These are phyloP conservation scores for Alnus rubra DNA, from an alignment of 306 rosid genomes.

Conservation along the genomic window DNA sequence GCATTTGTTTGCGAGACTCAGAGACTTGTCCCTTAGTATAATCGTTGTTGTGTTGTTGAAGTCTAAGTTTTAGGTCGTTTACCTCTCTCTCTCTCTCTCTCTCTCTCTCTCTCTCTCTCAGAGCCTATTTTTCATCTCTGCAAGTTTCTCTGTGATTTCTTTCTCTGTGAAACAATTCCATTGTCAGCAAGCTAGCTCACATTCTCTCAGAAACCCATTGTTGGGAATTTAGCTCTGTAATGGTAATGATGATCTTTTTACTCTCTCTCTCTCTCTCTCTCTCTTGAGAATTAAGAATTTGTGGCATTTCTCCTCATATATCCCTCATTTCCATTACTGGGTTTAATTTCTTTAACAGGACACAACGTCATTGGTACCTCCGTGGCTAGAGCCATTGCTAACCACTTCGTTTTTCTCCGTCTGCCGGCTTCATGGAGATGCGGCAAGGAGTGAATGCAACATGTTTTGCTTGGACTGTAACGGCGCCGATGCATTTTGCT, in stretches of 20 bases:
- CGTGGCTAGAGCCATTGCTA: slow-evolving; percentile 81
- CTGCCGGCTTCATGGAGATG: slow-evolving; percentile 73
- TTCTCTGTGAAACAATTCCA: neutral
- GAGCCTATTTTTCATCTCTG: slow-evolving; percentile 5
- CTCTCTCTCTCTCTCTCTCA: neutral
- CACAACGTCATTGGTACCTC: slow-evolving; percentile 69
- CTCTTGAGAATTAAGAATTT: neutral
- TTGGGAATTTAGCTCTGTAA: slow-evolving; percentile 31
- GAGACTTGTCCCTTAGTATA: slow-evolving; percentile 44
- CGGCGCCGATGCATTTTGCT: slow-evolving; percentile 72
- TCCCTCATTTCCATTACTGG: neutral
- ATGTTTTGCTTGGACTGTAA: slow-evolving; percentile 91
- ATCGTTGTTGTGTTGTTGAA: slow-evolving; percentile 52
- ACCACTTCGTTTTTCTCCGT: slow-evolving; percentile 67
- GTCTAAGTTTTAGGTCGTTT: slow-evolving; percentile 59
- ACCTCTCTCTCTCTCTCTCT: slow-evolving; percentile 21
- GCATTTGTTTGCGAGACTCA: slow-evolving; percentile 38
- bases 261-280: neutral
- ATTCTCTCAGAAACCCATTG: slow-evolving; percentile 20
- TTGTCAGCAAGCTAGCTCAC: slow-evolving; percentile 12
- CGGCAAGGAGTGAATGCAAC: slow-evolving; percentile 80
- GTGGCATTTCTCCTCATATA: neutral
- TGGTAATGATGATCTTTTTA: slow-evolving; percentile 6
- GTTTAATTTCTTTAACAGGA: slow-evolving; percentile 36
- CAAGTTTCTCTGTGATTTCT: slow-evolving; percentile 23